Evolutionary conservation across 1,139 yeast species (phyloP).

Genomic region (Kodamaea alishanica): DNA sequence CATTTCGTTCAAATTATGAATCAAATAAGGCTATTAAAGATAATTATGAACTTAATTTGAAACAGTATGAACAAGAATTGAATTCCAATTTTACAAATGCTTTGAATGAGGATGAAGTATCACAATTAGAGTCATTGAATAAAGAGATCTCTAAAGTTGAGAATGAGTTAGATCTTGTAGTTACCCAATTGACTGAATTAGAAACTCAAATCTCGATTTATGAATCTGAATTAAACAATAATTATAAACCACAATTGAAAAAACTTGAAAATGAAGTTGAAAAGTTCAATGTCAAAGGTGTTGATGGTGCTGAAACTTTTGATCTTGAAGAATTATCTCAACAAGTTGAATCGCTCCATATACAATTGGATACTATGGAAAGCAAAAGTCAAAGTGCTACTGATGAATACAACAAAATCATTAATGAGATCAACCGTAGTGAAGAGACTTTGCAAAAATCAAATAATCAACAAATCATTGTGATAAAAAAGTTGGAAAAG

Average conservation of each 20-base stretch:
- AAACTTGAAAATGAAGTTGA: conserved; percentile 36
- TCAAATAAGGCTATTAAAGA: conserved; percentile 23
- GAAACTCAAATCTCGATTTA: conserved; percentile 51
- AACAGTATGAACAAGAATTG: conserved; percentile 50
- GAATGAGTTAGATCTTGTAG: conserved; percentile 37
- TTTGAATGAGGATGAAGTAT: conserved; percentile 39
- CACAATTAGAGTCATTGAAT: conserved; percentile 38
- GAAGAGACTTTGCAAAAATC: conserved; percentile 46
- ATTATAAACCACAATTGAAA: conserved; percentile 29
- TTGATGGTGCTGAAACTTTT: conserved; percentile 26
- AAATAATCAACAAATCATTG: conserved; percentile 53
- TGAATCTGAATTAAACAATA: conserved; percentile 59
- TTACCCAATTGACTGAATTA: conserved; percentile 42
- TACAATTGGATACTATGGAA: conserved; percentile 24
- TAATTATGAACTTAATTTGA: conserved; percentile 27
- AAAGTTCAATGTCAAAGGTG: conserved; percentile 20
- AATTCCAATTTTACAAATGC: conserved; percentile 51
- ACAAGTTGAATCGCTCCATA: conserved; percentile 21
- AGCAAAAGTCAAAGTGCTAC: conserved; percentile 15
- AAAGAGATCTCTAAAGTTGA: conserved; percentile 40
- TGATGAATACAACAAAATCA: conserved; percentile 24
- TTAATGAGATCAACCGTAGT: conserved; percentile 32
- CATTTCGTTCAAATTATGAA: conserved; percentile 22
- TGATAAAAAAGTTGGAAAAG: conserved; percentile 56
- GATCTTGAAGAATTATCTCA: conserved; percentile 38